Evolutionary conservation across 1,284 basidiomycete genomes (phyloP), one percentile per base, ranked within the genome.

Genomic region (Moniliella sp.): DNA sequence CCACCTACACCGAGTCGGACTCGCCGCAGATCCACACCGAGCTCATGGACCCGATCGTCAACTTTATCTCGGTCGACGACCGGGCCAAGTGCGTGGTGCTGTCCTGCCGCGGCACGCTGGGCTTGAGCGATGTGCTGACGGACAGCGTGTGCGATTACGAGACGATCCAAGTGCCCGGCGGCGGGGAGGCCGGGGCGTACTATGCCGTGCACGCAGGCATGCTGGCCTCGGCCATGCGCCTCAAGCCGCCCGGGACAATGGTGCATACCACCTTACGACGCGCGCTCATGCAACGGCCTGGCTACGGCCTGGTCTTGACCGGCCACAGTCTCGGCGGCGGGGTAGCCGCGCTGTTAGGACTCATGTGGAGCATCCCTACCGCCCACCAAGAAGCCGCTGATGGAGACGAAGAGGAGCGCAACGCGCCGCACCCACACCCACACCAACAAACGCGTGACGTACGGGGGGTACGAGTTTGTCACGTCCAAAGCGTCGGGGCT

Each of bases 251-350:
- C n/a, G n/a, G n/a, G n/a, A n/a, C n/a, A n/a, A n/a, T n/a, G n/a
- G 76, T 82, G 5, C 76, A 80, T 45, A 61, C 72, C 3, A 74
- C 76, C 2, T 74, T 81, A 1, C 67, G 69, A 34, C 67, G 74
- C 38, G 78, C 79, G 0, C 59, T 82, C 35, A 62, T 64, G 40
- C 64, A 65, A 32, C 78, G 80, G 52, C 67, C 68, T 3, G 72
- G 69, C 26, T 82, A 78, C 49, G 74, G 49, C 12, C 51, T 67
- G 23, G 56, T 64, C 9, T 35, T 67, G 11, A 51, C 58, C 0
- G 83, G 83, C 1, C 83, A 88, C 57, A 80, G 77, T 52, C 67
- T 88, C 2, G 82, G 82, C 5, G 81, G 81, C 4, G 82, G 80
- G 0, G 77, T 84, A 0, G 76, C 76, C 8, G 68, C 72, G 1